Evolutionary conservation across 176 grass and related monocot species (phyloP).

Genomic region (Ampelocalamus luodianensis): DNA sequence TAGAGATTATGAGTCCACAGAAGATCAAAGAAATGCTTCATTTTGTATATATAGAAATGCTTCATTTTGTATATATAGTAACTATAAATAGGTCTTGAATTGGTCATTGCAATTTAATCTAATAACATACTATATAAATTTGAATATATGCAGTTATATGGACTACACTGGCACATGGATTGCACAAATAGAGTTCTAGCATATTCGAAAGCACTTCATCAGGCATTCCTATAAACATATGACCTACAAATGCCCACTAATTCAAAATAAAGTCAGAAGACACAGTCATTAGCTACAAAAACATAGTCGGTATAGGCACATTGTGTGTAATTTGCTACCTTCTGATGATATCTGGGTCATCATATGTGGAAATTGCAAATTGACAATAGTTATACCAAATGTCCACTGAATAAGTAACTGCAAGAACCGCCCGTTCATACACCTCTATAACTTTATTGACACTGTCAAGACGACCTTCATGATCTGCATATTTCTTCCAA

Average conservation of each 20-base stretch:
- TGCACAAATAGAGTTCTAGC: not conserved
- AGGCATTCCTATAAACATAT: conserved; percentile 37
- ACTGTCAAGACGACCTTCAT: conserved; percentile 78
- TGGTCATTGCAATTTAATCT: not conserved
- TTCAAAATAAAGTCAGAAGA: conserved; percentile 39
- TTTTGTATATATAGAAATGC: not conserved
- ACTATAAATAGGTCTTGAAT: not conserved
- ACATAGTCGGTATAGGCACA: not conserved
- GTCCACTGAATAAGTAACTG: conserved; percentile 98
- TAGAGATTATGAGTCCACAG: not conserved
- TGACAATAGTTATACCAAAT: conserved; percentile 95
- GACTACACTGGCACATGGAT: not conserved
- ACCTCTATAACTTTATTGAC: conserved; percentile 83
- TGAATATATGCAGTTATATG: not conserved
- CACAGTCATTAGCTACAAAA: conserved; percentile 12
- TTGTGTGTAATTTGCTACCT: conserved; percentile 56
- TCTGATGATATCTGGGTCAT: conserved; percentile 88
- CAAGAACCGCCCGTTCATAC: conserved; percentile 93
- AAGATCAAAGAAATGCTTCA: conserved; percentile 14
- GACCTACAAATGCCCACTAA: conserved; percentile 8
- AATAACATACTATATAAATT: not conserved
- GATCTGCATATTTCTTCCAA: conserved; percentile 99
- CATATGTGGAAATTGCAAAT: conserved; percentile 91
- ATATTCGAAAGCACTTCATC: conserved; percentile 44
- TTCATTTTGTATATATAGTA: not conserved